Conservation (phyloP, 2,329 filamentous ascomycete genomes). For the Penicillium sp. region DNA sequence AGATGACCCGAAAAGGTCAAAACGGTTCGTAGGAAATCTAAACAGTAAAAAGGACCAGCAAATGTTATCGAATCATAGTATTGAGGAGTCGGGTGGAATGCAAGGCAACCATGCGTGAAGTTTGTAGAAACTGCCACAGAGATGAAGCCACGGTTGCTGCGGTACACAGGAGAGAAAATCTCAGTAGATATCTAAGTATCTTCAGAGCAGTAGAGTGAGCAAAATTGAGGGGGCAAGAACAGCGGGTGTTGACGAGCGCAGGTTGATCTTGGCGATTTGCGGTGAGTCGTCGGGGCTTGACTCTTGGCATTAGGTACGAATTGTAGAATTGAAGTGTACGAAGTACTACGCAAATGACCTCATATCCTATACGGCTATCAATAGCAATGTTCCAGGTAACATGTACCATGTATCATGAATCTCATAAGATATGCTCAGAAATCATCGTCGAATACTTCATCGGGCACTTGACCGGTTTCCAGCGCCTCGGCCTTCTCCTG, state of each 20-base stretch:
- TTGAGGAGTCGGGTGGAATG: conserved; percentile 7
- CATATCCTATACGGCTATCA: neutral
- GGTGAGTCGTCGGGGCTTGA: neutral
- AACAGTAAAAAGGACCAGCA: conserved; percentile 16
- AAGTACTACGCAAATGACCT: no score
- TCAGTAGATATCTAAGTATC: neutral
- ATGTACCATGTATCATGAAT: neutral
- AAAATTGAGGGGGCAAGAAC: neutral
- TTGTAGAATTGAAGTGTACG: neutral
- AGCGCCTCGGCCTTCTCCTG: conserved; percentile 28
- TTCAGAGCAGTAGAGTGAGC: neutral
- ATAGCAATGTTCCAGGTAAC: no score
- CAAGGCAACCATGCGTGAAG: conserved; percentile 17
- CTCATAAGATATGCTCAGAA: conserved; percentile 11
- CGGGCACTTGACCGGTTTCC: conserved; percentile 22
- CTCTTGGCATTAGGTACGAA: neutral
- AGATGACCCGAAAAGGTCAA: neutral
- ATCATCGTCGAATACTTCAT: conserved; percentile 25
- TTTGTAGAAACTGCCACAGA: neutral
- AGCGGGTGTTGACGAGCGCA: neutral
- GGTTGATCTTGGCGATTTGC: neutral
- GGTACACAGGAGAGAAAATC: neutral
- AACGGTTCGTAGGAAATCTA: neutral
- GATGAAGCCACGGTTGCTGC: neutral
- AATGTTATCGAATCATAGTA: conserved; percentile 40